Evolutionary conservation across 139 green algal genomes (phyloP).

Genomic region (Chlamydomonas urium): DNA sequence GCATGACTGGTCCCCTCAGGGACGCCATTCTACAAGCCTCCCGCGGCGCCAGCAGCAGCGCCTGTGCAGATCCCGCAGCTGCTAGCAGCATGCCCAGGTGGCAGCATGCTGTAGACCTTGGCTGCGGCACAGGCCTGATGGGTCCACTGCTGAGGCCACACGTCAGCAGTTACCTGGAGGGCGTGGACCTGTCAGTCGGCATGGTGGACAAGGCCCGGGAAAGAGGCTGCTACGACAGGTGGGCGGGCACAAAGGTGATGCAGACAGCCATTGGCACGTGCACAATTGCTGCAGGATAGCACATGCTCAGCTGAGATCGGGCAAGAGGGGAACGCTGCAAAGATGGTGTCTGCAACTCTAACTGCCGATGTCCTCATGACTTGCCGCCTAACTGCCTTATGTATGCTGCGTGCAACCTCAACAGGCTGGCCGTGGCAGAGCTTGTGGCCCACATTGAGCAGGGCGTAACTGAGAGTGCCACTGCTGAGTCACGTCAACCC

Average conservation of each 20-base stretch:
- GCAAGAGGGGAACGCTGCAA: too few relatives aligned
- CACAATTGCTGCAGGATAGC: too few relatives aligned
- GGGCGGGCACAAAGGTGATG: too few relatives aligned
- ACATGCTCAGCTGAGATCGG: too few relatives aligned
- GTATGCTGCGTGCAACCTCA: conserved; percentile 10
- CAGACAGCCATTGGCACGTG: too few relatives aligned
- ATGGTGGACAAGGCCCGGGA: conserved; percentile 47
- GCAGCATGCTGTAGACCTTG: conserved; percentile 40
- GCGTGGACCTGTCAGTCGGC: conserved; percentile 48
- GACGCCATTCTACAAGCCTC: background rate
- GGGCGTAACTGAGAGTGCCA: background rate
- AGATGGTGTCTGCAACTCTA: too few relatives aligned
- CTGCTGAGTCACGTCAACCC: background rate
- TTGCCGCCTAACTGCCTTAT: background rate
- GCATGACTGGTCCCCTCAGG: background rate
- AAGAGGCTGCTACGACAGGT: conserved; percentile 34
- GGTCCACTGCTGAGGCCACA: conserved; percentile 42
- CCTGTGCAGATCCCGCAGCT: background rate
- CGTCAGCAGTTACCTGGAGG: conserved; percentile 20
- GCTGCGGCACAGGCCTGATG: conserved; percentile 64
- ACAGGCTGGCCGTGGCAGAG: conserved; percentile 43
- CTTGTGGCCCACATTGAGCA: conserved; percentile 37
- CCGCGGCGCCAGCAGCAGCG: background rate
- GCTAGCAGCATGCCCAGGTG: background rate
- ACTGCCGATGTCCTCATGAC: too few relatives aligned